A percentile compares a stretch with the other conserved stretches of the same genome.
phyloP scores from a whole-genome alignment of 164 flowering plant species.

The Buxus sempervirens region DNA sequence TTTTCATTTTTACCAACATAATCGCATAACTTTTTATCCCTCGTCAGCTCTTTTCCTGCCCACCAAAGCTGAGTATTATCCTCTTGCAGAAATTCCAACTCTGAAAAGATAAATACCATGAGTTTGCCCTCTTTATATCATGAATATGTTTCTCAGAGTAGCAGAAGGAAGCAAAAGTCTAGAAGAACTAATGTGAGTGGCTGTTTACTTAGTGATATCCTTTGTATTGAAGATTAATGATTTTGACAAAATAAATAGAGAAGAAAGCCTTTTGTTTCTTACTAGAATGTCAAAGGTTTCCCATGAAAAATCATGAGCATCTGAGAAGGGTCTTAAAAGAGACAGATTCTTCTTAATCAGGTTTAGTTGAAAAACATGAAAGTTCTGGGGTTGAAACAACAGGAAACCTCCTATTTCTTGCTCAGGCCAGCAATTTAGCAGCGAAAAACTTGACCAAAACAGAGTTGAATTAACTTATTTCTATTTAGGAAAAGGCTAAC shows the following conservation, averaged over 20 bases:
- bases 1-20: constrained; percentile 30
- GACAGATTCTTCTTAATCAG: neutral
- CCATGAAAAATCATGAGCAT: neutral
- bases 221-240: neutral
- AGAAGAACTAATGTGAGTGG: neutral
- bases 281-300: neutral
- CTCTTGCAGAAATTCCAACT: constrained; percentile 14
- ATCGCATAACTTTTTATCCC: constrained; percentile 19
- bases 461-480: neutral
- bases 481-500: neutral
- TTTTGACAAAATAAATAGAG: neutral
- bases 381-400: neutral
- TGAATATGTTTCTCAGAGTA: neutral
- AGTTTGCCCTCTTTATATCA: neutral
- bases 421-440: neutral
- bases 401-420: neutral
- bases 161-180: neutral
- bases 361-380: neutral
- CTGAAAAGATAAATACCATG: constrained; percentile 5
- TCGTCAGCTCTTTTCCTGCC: constrained; percentile 29
- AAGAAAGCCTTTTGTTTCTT: too few relatives aligned
- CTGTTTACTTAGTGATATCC: neutral
- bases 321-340: neutral
- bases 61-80: constrained; percentile 25
- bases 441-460: neutral